phyloP scores from a whole-genome alignment of 1,139 yeast species.

The Yamadazyma dendronema region DNA sequence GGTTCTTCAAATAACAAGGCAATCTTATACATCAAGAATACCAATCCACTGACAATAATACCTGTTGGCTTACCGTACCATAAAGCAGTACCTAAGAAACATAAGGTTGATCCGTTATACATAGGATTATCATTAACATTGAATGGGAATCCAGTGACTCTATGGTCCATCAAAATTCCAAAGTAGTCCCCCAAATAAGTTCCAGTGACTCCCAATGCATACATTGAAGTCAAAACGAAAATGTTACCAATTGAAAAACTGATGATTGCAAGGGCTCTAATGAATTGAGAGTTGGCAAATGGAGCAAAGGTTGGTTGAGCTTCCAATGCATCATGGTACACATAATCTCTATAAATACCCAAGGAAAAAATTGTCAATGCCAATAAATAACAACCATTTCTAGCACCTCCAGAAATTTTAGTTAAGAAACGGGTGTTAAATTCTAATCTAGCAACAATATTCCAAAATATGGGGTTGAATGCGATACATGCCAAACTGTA shows the following conservation, averaged over 20 bases:
- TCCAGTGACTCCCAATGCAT: conserved; percentile 92
- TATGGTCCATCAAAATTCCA: conserved; percentile 87
- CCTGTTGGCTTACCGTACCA: conserved; percentile 93
- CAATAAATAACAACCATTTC: conserved; percentile 76
- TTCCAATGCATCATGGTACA: conserved; percentile 60
- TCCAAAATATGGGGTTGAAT: conserved; percentile 96
- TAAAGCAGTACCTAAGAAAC: conserved; percentile 87
- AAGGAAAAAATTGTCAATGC: conserved; percentile 80
- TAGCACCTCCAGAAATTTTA: conserved; percentile 65
- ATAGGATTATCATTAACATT: conserved; percentile 89
- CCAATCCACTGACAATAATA: conserved; percentile 65
- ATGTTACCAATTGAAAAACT: conserved; percentile 69
- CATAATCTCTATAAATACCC: conserved; percentile 78
- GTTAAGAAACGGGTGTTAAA: conserved; percentile 75
- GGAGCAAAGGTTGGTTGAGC: conserved; percentile 56
- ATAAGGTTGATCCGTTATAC: conserved; percentile 90
- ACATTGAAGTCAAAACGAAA: conserved; percentile 84
- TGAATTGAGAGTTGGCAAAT: conserved; percentile 34
- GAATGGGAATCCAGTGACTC: conserved; percentile 95
- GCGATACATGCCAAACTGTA: conserved; percentile 43
- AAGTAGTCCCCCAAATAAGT: conserved; percentile 96
- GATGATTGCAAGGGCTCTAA: conserved; percentile 33
- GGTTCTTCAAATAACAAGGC: conserved; percentile 94
- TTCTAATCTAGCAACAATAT: conserved; percentile 83
- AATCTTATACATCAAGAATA: conserved; percentile 74